phyloP scores from a whole-genome alignment of 1,139 yeast genomes.

The Diutina neorugosa region DNA sequence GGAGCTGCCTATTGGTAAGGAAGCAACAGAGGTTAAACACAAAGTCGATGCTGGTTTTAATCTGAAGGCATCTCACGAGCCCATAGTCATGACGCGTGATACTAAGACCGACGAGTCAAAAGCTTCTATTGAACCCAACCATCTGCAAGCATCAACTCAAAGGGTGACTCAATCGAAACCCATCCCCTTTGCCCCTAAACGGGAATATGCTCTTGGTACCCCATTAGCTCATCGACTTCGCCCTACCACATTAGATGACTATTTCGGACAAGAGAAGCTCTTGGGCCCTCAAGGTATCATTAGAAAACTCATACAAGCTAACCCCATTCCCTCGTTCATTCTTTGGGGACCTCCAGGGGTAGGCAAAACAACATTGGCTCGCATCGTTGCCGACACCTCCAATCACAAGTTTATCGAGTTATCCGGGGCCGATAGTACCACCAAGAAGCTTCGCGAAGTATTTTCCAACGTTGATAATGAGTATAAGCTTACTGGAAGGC shows the following conservation, averaged over 20 bases:
- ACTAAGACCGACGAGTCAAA: not conserved
- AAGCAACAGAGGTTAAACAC: not conserved
- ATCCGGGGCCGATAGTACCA: constrained; percentile 74
- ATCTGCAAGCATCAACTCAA: not conserved
- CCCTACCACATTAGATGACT: constrained; percentile 64
- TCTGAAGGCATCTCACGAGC: not conserved
- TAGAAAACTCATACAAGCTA: constrained; percentile 51
- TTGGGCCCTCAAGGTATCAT: constrained; percentile 67
- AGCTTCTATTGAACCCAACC: not conserved
- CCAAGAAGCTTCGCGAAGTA: constrained; percentile 56
- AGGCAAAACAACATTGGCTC: constrained; percentile 75
- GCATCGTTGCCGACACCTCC: constrained; percentile 45
- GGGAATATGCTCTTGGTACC: constrained; percentile 13
- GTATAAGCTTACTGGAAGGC: constrained; percentile 46
- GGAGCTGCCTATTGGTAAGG: not conserved
- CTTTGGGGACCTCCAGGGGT: constrained; percentile 97
- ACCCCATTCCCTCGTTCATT: constrained; percentile 68
- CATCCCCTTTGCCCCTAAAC: not conserved
- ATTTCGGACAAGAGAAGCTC: constrained; percentile 76
- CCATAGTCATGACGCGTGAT: no score
- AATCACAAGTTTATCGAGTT: constrained; percentile 60
- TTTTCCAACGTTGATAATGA: constrained; percentile 69
- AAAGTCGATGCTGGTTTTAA: not conserved
- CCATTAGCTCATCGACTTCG: constrained; percentile 84
- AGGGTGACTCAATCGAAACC: not conserved